Evolutionary conservation across 192 early-diverging fungal genomes (phyloP), one percentile per base, ranked within the genome.

Genomic region (Jimgerdemannia lactiflua): DNA sequence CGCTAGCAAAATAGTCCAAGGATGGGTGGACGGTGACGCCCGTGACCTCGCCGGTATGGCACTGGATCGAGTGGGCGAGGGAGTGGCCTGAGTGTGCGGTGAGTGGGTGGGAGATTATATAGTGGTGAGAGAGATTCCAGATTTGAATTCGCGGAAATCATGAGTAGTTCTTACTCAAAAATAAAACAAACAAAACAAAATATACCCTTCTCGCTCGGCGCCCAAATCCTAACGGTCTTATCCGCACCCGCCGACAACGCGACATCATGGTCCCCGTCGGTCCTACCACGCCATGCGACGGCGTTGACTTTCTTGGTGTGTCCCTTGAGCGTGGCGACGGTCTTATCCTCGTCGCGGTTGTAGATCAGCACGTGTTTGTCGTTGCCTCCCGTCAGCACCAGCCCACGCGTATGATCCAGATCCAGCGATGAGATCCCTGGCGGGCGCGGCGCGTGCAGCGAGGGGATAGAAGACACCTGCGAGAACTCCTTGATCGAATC

Each of bases 191-290:
- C 29, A 29, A 29, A 29, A 29, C 1, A 29, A 75, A 70, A 69
- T 77, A 89, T 89, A 44, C 75, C 78, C 4, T 84, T 81, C 68
- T 86, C 86, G n/a, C 43, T 69, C 42, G 86, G 79, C 6, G 68
- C 77, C 92, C 93, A 95, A 19, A 94, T 75, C 78, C 93, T 93
- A 59, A 98, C 91, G 14, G 90, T 91, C 65, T 94, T 91, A 84
- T 98, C 97, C 4, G 85, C 90, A 70, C 92, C 89, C 4, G 91
- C 91, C 14, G 94, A 91, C 65, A 97, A 68, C 70, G 91, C 91
- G 39, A 79, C 78, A 82, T 88, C 84, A 4, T 74, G 64, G 40
- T 85, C 74, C 2, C 81, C 90, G 42, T 75, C 80, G 39, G 80
- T 82, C 67, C 84, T 82, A 68, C 85, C 85, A 29, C 87, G 76